Conservation (phyloP, 2,329 filamentous ascomycete genomes). For the Juglanconis sp. region DNA sequence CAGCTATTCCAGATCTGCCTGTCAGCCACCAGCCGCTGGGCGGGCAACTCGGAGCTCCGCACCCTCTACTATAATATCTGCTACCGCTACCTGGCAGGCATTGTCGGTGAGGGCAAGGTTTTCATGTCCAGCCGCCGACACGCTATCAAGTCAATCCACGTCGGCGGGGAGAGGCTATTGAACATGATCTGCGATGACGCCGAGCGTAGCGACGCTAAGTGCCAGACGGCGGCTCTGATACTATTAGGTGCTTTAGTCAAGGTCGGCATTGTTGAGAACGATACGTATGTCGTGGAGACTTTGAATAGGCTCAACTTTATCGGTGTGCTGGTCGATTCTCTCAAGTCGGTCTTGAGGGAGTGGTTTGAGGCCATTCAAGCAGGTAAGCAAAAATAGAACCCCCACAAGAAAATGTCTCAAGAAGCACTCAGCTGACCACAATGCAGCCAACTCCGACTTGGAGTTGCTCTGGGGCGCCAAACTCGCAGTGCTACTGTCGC, state of each 20-base stretch:
- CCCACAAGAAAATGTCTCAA: slow-evolving; percentile 15
- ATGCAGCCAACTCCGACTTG: slow-evolving; percentile 38
- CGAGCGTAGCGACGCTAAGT: slow-evolving; percentile 75
- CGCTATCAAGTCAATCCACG: slow-evolving; percentile 68
- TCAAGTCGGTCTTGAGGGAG: slow-evolving; percentile 74
- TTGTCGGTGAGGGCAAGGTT: slow-evolving; percentile 53
- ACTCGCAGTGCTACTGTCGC: slow-evolving; percentile 76
- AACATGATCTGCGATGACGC: slow-evolving; percentile 92
- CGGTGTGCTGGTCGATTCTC: slow-evolving; percentile 82
- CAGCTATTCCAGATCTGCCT: slow-evolving; percentile 88
- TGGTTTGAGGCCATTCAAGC: slow-evolving; percentile 55
- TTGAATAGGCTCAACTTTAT: slow-evolving; percentile 88
- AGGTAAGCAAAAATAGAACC: slow-evolving; percentile 41
- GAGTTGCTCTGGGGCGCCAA: slow-evolving; percentile 64
- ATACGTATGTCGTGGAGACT: slow-evolving; percentile 71
- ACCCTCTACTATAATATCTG: slow-evolving; percentile 89
- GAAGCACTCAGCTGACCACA: slow-evolving; percentile 1
- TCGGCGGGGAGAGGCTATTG: slow-evolving; percentile 72
- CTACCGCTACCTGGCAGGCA: slow-evolving; percentile 76
- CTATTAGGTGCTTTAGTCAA: slow-evolving; percentile 76
- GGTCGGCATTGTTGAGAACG: slow-evolving; percentile 68
- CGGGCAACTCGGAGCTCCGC: slow-evolving; percentile 68
- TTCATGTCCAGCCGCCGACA: slow-evolving; percentile 48
- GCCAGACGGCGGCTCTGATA: slow-evolving; percentile 81
- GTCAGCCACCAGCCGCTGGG: slow-evolving; percentile 71